These are phyloP conservation scores for Parafenestella ontariensis DNA, from an alignment of 2,329 filamentous ascomycete species.

Conservation along the genomic window DNA sequence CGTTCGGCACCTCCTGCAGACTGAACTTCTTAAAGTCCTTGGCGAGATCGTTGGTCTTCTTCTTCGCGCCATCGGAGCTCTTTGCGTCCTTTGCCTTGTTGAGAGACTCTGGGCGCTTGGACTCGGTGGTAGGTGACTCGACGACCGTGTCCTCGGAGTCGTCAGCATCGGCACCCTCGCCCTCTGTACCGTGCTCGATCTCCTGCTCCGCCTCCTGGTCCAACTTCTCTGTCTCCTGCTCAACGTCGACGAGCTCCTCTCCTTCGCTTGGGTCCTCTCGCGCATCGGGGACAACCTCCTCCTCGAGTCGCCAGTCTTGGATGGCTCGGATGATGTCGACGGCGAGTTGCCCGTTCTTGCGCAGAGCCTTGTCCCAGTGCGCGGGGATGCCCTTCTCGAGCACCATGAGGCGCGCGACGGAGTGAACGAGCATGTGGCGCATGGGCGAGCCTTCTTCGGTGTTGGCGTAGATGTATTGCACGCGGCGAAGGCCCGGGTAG, in stretches of 20 bases:
- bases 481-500: slow-evolving; percentile 60
- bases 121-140: slow-evolving; percentile 23
- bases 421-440: slow-evolving; percentile 58
- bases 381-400: slow-evolving; percentile 58
- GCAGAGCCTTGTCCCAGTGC: slow-evolving; percentile 63
- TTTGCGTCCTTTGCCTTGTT: slow-evolving; percentile 10
- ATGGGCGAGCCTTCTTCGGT: slow-evolving; percentile 56
- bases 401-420: slow-evolving; percentile 59
- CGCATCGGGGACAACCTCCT: slow-evolving; percentile 58
- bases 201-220: slow-evolving; percentile 41
- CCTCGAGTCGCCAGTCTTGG: slow-evolving; percentile 62
- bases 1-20: slow-evolving; percentile 39
- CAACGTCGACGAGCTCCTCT: slow-evolving; percentile 45
- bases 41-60: slow-evolving; percentile 24
- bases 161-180: slow-evolving; percentile 16
- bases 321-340: slow-evolving; percentile 63
- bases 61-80: slow-evolving; percentile 8
- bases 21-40: slow-evolving; percentile 38
- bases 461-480: slow-evolving; percentile 62
- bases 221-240: slow-evolving; percentile 47
- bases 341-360: slow-evolving; percentile 62
- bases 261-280: slow-evolving; percentile 53
- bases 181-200: slow-evolving; percentile 35
- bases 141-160: slow-evolving; percentile 36
- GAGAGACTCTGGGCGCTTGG: slow-evolving; percentile 2